phyloP scores from a whole-genome alignment of 2,329 filamentous ascomycete genomes.

The Chaetomiaceae sp. region DNA sequence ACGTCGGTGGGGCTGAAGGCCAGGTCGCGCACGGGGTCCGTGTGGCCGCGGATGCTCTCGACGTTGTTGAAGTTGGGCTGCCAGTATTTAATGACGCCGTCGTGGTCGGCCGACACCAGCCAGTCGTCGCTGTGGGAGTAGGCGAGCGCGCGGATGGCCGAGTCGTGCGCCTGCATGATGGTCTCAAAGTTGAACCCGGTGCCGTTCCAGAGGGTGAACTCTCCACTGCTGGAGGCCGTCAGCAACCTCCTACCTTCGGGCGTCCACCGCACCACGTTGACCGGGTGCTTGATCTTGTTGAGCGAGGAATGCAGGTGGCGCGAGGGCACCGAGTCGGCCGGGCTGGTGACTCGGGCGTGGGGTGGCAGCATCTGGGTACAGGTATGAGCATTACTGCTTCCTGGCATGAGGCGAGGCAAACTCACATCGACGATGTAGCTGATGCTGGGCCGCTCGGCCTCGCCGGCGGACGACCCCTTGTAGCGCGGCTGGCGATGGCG shows the following conservation, averaged over 20 bases:
- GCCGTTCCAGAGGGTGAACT: slow-evolving; percentile 98
- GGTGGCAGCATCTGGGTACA: slow-evolving; percentile 73
- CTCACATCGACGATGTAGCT: slow-evolving; percentile 87
- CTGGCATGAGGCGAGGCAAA: slow-evolving; percentile 12
- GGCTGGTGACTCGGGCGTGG: slow-evolving; percentile 62
- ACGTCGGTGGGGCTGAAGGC: slow-evolving; percentile 90
- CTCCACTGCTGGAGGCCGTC: slow-evolving; percentile 91
- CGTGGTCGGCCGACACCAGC: slow-evolving; percentile 92
- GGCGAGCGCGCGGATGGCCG: slow-evolving; percentile 70
- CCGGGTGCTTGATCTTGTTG: slow-evolving; percentile 95
- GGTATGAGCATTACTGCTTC: neutral
- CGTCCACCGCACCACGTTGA: slow-evolving; percentile 97
- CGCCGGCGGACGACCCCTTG: slow-evolving; percentile 63
- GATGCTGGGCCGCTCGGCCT: slow-evolving; percentile 75
- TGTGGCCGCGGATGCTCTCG: slow-evolving; percentile 85
- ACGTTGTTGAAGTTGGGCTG: slow-evolving; percentile 99
- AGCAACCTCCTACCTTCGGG: slow-evolving; percentile 87
- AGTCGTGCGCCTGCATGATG: slow-evolving; percentile 96
- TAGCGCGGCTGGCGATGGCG: slow-evolving; percentile 72
- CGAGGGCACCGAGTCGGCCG: slow-evolving; percentile 84
- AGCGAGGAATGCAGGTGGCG: slow-evolving; percentile 96
- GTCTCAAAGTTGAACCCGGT: slow-evolving; percentile 99
- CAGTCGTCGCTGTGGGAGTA: slow-evolving; percentile 97
- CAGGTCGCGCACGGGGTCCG: slow-evolving; percentile 82
- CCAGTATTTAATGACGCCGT: slow-evolving; percentile 96